Evolutionary conservation across 805 yeast genomes (phyloP).

Genomic region (Cyberlindnera maclurae): DNA sequence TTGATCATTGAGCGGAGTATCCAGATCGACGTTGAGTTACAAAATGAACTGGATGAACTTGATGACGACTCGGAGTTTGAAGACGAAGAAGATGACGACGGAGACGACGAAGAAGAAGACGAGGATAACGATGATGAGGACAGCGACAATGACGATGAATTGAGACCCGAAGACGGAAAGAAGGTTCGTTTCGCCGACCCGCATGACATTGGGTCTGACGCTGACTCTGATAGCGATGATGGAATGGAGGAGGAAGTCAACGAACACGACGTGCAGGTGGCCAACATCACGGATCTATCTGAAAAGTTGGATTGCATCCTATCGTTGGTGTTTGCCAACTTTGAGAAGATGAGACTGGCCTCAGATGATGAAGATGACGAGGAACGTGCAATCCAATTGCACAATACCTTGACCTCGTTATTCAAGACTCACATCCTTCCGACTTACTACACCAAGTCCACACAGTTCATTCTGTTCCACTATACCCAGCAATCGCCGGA

Average conservation of each 20-base stretch:
- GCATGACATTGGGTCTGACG: constrained; percentile 7
- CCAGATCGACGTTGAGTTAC: constrained; percentile 86
- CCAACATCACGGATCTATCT: constrained; percentile 46
- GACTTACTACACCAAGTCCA: constrained; percentile 84
- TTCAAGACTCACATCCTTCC: constrained; percentile 82
- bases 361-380: constrained; percentile 46
- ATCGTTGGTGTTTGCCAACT: constrained; percentile 44
- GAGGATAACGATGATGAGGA: constrained; percentile 22
- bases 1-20: constrained; percentile 72
- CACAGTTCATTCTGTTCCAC: constrained; percentile 78
- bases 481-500: constrained; percentile 77
- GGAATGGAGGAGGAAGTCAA: constrained; percentile 39
- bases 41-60: constrained; percentile 77
- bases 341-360: constrained; percentile 27
- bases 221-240: constrained; percentile 31
- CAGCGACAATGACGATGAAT: constrained; percentile 18
- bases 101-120: constrained; percentile 23
- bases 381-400: constrained; percentile 53
- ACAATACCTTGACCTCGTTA: constrained; percentile 64
- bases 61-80: constrained; percentile 37
- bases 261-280: constrained; percentile 20
- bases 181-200: constrained; percentile 15
- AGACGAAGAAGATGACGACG: constrained; percentile 26
- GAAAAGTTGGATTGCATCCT: constrained; percentile 69
- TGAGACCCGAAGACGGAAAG: constrained; percentile 20